Evolutionary conservation across 495 filamentous ascomycete species (phyloP).

Genomic region (Halenospora varia): DNA sequence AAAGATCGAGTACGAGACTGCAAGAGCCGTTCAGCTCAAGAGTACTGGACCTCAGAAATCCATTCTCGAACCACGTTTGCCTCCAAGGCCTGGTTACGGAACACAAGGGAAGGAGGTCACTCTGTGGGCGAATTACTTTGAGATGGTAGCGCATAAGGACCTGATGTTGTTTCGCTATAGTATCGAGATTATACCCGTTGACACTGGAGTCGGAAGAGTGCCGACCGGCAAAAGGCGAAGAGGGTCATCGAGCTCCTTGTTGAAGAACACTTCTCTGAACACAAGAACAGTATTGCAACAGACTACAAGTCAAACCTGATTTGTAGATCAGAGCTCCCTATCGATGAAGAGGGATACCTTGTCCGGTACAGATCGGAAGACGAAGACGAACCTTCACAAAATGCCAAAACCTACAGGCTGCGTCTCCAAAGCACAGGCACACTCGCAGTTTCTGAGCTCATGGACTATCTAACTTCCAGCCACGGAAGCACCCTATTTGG

Average conservation of each 20-base stretch:
- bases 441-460: slow-evolving; percentile 42
- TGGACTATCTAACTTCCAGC: slow-evolving; percentile 45
- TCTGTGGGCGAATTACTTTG: slow-evolving; percentile 49
- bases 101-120: slow-evolving; percentile 34
- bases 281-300: slow-evolving; percentile 33
- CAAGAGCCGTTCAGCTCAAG: slow-evolving; percentile 1
- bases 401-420: slow-evolving; percentile 34
- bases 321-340: slow-evolving; percentile 30
- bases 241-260: slow-evolving; percentile 42
- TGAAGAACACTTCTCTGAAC: slow-evolving; percentile 31
- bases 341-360: slow-evolving; percentile 20
- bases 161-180: slow-evolving; percentile 35
- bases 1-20: neutral
- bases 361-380: slow-evolving; percentile 11
- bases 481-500: neutral
- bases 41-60: neutral
- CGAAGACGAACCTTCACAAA: slow-evolving; percentile 26
- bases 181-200: slow-evolving; percentile 27
- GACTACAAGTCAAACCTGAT: slow-evolving; percentile 44
- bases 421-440: slow-evolving; percentile 31
- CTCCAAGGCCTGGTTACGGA: slow-evolving; percentile 43
- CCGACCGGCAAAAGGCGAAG: slow-evolving; percentile 35
- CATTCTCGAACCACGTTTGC: slow-evolving; percentile 2
- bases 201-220: neutral
- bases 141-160: slow-evolving; percentile 30